Evolutionary conservation across 2,329 filamentous ascomycete genomes (phyloP).

Genomic region (Nemania sp.): DNA sequence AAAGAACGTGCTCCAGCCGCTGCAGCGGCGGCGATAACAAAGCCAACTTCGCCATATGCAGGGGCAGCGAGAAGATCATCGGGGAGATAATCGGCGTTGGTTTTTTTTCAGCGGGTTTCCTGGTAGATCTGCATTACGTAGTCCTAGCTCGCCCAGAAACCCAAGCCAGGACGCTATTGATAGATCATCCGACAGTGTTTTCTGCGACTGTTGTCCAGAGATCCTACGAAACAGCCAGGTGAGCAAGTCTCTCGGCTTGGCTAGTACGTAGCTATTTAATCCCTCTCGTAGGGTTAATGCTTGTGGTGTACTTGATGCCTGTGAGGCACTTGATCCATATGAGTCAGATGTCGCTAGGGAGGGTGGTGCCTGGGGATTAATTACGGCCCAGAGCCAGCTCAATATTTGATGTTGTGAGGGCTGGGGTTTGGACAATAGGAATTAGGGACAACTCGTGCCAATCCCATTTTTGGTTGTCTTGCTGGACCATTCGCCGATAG

Average conservation of each 20-base stretch:
- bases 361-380: no score
- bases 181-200: neutral
- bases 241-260: no score
- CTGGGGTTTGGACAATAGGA: neutral
- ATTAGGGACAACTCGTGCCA: neutral
- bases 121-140: neutral
- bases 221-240: no score
- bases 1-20: neutral
- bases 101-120: neutral
- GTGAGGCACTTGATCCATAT: no score
- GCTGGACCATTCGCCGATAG: constrained; percentile 9
- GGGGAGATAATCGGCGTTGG: constrained; percentile 1
- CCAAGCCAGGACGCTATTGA: neutral
- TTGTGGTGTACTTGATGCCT: no score
- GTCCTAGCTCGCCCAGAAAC: neutral
- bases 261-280: no score
- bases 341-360: no score
- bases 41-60: constrained; percentile 7
- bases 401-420: neutral
- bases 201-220: no score
- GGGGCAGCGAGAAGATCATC: constrained; percentile 1
- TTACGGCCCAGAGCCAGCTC: no score
- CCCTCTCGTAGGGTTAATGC: no score
- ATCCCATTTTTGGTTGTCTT: constrained; percentile 4
- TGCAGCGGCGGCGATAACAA: constrained; percentile 1